Evolutionary conservation across 1,284 basidiomycete species (phyloP).

Genomic region (Bondarzewia mesenterica): DNA sequence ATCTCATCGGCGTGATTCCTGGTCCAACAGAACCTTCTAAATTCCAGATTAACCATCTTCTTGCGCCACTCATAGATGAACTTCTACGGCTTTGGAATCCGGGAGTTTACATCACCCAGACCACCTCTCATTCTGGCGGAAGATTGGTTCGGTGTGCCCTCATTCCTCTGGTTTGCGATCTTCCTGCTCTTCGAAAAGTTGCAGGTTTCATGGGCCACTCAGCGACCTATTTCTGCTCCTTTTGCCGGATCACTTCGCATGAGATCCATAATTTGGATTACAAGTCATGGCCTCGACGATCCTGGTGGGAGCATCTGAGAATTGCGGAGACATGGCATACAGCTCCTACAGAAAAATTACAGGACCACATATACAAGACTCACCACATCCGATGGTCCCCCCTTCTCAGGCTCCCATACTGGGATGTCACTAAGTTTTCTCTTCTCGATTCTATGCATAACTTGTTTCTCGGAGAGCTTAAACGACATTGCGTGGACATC

Average conservation of each 20-base stretch:
- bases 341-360: constrained; percentile 11
- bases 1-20: constrained; percentile 25
- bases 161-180: constrained; percentile 21
- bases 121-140: constrained; percentile 18
- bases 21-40: constrained; percentile 26
- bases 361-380: constrained; percentile 13
- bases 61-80: constrained; percentile 26
- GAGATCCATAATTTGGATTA: constrained; percentile 13
- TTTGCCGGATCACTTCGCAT: constrained; percentile 8
- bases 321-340: constrained; percentile 18
- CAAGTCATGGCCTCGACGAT: constrained; percentile 9
- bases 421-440: constrained; percentile 21
- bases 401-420: constrained; percentile 24
- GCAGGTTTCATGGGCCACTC: constrained; percentile 12
- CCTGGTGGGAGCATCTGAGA: constrained; percentile 9
- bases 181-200: constrained; percentile 23
- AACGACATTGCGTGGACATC: constrained; percentile 17
- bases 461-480: constrained; percentile 18
- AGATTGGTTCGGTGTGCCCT: constrained; percentile 19
- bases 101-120: constrained; percentile 22
- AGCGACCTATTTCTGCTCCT: constrained; percentile 12
- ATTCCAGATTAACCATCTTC: constrained; percentile 25
- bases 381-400: constrained; percentile 23
- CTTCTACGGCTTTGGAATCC: constrained; percentile 21
- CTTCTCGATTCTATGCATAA: constrained; percentile 26